Base-by-base conservation (phyloP, 805 yeast genomes). In the Metschnikowia similis region DNA sequence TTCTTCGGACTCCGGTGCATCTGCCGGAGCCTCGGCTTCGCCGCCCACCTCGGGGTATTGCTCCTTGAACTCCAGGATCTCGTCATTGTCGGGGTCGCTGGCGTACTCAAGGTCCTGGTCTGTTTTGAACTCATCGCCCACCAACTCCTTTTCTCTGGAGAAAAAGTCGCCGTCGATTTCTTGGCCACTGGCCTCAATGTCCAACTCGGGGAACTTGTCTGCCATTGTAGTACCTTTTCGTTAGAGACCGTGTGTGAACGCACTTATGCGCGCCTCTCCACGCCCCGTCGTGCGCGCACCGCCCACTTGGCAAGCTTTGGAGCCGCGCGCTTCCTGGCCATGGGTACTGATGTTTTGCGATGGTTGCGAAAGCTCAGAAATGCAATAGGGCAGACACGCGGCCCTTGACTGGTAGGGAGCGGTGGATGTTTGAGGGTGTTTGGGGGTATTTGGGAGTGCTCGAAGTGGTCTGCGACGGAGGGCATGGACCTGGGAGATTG, bases 151-250 rank as follows among this genome's bases (percentile, higher is more conserved):
- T 64, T 85, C 91, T 66, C 91, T 79, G 30, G 84, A 70, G 45
- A 85, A 71, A 62, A 85, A 85, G 65, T 84, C 89, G 8, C 78
- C 70, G 44, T 66, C 76, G 32, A 56, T 32, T 14, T 67, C 78
- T 26, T 62, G 66, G 28, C 64, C 71, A 11, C 66, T 71, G 29
- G 57, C 63, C 27, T 55, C 64, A 30, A 62, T 66, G 42, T 64
- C 66, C 32, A 85, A 72, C 54, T 81, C 89, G 43, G 95, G 94
- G 66, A 82, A 86, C 68, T 85, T 84, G 55, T 87, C 92, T 48
- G 88, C 81, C 89, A 84, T 84, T 36, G 21, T 47, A 14, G 40
- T 21, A 13, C 32, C 32, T 31, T 41, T 40, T 31, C 6, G 29
- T 39, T 49, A 34, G 29, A 14, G 28, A 41, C 45, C 37, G 32